Evolutionary conservation across 306 rosid genomes (phyloP), one percentile per base, ranked within the genome.

Genomic region (Geum urbanum): DNA sequence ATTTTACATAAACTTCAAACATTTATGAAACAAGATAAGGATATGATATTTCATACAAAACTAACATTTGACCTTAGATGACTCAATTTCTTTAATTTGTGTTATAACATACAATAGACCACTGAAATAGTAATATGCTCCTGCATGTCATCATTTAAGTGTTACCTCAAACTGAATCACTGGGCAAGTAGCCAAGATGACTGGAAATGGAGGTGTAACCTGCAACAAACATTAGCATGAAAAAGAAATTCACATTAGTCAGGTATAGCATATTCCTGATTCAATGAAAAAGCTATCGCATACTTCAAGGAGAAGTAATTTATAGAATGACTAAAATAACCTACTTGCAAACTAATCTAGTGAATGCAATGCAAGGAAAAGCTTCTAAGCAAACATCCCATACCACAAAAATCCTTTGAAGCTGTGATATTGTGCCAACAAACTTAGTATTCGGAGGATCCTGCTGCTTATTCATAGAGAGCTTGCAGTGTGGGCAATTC

Each of bases 201-300:
- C 74, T 22, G 98, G 97, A 83, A 86, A 88, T 27, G 94, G 83
- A 69, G 97, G 96, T 67, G 98, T 92, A 76, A 90, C 97, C 98
- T 92, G 76, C 85, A 79, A 58, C 35, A 58, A 54, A 12, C 54
- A 27, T 24, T 41, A 52, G 45, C n/a, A 62, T 20, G 40, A 20
- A 72, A 72, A 16, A 16, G 52, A 8, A 50, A 27, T 27, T 49
- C 35, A 19, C 14, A 44, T 57, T 6, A n/a, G 43, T 32, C 14
- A 20, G 44, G 9, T 51, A 12, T 10, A 22, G 44, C 32, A 37
- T 46, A 69, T 19, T 51, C 48, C 4, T 2, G 49, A 18, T 52
- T 12, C 14, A 18, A 40, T 8, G 18, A 69, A 39, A 11, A 20
- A 3, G 3, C 18, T 69, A 8, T 40, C 50, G 47, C 41, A 69